Conservation (phyloP, 257 asterid genomes). For the Fraxinus americana region DNA sequence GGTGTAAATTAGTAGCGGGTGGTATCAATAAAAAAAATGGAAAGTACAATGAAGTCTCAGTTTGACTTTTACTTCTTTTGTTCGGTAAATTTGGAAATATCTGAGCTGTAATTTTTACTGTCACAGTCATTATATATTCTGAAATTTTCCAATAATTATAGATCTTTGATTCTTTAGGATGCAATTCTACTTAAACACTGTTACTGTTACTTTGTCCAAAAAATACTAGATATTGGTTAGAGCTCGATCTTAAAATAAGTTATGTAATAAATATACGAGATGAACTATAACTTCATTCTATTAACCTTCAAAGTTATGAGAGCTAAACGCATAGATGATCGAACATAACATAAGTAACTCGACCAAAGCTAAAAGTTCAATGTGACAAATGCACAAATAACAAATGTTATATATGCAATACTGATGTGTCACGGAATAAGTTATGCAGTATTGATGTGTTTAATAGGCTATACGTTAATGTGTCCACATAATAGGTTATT, state of each 20-base stretch:
- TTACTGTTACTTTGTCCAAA: background rate
- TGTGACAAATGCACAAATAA: background rate
- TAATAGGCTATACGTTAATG: too few relatives aligned
- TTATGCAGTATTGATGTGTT: too few relatives aligned
- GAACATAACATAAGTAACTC: too few relatives aligned
- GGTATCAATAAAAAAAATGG: slow-evolving; percentile 27
- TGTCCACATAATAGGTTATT: too few relatives aligned
- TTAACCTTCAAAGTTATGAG: background rate
- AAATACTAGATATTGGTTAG: background rate
- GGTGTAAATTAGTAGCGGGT: slow-evolving; percentile 12
- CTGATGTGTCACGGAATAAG: background rate
- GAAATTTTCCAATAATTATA: background rate
- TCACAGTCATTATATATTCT: background rate
- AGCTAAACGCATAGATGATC: background rate
- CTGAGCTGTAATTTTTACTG: background rate
- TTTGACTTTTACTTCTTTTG: slow-evolving; percentile 35
- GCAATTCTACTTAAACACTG: background rate
- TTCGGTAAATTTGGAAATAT: background rate
- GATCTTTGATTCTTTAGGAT: background rate
- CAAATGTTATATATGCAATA: background rate
- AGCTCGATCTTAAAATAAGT: background rate
- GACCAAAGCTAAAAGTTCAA: background rate
- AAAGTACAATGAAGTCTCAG: slow-evolving; percentile 28
- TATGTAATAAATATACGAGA: too few relatives aligned
- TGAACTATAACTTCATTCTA: background rate